Evolutionary conservation across 2,329 filamentous ascomycete genomes (phyloP).

Genomic region (Geosmithia flava): DNA sequence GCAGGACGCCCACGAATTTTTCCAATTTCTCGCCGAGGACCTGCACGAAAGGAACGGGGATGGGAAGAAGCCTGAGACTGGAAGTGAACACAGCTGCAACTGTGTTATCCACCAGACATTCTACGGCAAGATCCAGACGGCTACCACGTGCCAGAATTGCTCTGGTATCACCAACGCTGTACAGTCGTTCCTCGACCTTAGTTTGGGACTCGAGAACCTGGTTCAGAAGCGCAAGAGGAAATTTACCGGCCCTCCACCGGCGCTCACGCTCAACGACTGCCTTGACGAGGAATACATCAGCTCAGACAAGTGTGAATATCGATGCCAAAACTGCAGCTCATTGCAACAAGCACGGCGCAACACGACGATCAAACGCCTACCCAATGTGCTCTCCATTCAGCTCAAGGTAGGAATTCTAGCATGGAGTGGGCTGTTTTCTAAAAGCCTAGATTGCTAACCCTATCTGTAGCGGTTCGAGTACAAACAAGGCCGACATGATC

Average conservation of each 20-base stretch:
- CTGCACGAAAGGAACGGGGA: constrained; percentile 74
- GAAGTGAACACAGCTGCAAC: constrained; percentile 55
- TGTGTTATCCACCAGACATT: constrained; percentile 94
- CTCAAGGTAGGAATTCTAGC: constrained; percentile 55
- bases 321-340: constrained; percentile 67
- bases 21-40: constrained; percentile 88
- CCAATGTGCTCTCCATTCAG: constrained; percentile 83
- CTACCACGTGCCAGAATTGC: constrained; percentile 83
- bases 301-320: constrained; percentile 80
- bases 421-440: background rate
- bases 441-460: background rate
- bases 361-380: constrained; percentile 70
- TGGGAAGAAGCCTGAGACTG: constrained; percentile 46
- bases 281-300: constrained; percentile 78
- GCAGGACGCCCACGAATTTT: constrained; percentile 95
- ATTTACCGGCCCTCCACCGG: constrained; percentile 24
- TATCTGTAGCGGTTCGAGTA: constrained; percentile 55
- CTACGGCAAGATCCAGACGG: constrained; percentile 82
- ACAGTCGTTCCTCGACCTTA: constrained; percentile 85
- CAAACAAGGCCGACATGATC: constrained; percentile 48
- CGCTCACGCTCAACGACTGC: constrained; percentile 53
- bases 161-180: constrained; percentile 69
- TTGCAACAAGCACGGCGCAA: constrained; percentile 74
- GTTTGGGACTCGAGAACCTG: constrained; percentile 68
- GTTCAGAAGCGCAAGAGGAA: constrained; percentile 53